Conservation (phyloP, 2,329 filamentous ascomycete genomes). For the Aureobasidium sp. region DNA sequence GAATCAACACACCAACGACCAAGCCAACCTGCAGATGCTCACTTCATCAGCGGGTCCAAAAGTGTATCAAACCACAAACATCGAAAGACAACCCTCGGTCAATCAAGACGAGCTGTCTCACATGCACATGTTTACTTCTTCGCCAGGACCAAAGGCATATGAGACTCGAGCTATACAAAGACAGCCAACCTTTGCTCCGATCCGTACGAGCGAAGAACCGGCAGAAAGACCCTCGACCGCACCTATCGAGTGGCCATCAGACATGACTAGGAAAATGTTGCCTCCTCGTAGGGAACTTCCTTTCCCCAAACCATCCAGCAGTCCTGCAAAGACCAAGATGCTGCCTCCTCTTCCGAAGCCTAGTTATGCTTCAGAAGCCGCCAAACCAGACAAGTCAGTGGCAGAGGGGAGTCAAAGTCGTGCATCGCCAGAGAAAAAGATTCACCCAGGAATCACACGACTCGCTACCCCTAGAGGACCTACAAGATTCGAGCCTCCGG, state of each 20-base stretch:
- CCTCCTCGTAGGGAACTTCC: constrained; percentile 9
- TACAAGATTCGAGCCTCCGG: constrained; percentile 4
- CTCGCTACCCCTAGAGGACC: constrained; percentile 1
- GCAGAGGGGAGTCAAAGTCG: background rate
- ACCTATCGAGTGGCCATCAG: constrained; percentile 1
- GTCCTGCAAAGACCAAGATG: background rate
- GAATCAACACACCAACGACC: background rate
- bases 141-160: background rate
- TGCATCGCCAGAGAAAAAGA: background rate
- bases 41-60: background rate
- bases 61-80: background rate
- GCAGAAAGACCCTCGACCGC: background rate
- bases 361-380: constrained; percentile 18
- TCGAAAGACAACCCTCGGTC: background rate
- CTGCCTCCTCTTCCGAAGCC: constrained; percentile 30
- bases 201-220: background rate
- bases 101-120: background rate
- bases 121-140: background rate
- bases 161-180: background rate
- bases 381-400: background rate
- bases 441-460: background rate
- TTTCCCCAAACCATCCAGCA: background rate
- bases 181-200: constrained; percentile 3
- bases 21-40: background rate
- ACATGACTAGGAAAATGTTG: background rate